These are phyloP conservation scores for Hypoxylon sp. DNA, from an alignment of 2,329 filamentous ascomycete species.

Conservation along the genomic window DNA sequence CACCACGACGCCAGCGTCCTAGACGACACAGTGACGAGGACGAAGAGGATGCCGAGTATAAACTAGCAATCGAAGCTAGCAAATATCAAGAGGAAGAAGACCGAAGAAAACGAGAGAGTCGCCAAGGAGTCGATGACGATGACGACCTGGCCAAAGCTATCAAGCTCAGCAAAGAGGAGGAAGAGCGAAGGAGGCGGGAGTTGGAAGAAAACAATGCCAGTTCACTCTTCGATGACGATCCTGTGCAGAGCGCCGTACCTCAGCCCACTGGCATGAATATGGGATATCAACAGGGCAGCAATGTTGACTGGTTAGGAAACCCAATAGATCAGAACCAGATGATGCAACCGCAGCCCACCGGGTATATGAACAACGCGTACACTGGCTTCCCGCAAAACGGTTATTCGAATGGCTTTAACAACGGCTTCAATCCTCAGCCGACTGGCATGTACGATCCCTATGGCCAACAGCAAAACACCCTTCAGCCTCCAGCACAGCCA, in stretches of 20 bases:
- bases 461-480: conserved; percentile 57
- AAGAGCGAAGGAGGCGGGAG: conserved; percentile 88
- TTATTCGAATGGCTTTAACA: conserved; percentile 64
- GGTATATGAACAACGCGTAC: conserved; percentile 69
- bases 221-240: conserved; percentile 88
- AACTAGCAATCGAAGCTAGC: conserved; percentile 91
- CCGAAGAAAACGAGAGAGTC: conserved; percentile 75
- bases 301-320: conserved; percentile 98
- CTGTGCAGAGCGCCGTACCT: conserved; percentile 69
- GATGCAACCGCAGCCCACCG: conserved; percentile 83
- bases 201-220: conserved; percentile 87
- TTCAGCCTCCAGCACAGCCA: conserved; percentile 41
- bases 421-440: conserved; percentile 65
- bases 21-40: conserved; percentile 69
- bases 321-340: conserved; percentile 83
- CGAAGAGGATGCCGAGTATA: conserved; percentile 92
- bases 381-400: conserved; percentile 74
- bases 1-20: conserved; percentile 61
- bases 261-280: conserved; percentile 94
- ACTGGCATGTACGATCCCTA: conserved; percentile 80
- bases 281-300: conserved; percentile 95
- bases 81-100: conserved; percentile 96
- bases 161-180: conserved; percentile 93
- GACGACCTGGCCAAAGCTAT: conserved; percentile 96
- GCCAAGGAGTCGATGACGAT: conserved; percentile 71